phyloP scores from a whole-genome alignment of 352 stramenopile genomes.

The Elongisporangium prolatum region DNA sequence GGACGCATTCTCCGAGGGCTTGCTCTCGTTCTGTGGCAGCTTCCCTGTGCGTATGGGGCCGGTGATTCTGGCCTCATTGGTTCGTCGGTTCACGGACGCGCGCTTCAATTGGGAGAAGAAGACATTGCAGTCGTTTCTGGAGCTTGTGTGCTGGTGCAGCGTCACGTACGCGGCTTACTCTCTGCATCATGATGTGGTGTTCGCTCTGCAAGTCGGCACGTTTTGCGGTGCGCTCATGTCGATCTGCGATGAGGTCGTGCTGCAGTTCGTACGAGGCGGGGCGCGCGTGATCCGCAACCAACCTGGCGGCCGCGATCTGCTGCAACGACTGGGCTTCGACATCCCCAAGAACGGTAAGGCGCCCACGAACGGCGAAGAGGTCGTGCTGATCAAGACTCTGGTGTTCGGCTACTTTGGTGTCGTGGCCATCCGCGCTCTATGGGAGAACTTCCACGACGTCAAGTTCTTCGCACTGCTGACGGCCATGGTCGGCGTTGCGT shows the following conservation, averaged over 20 bases:
- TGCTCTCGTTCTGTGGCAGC: slow-evolving; percentile 59
- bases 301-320: slow-evolving; percentile 42
- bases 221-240: slow-evolving; percentile 80
- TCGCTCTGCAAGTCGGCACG: slow-evolving; percentile 62
- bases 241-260: slow-evolving; percentile 69
- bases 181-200: slow-evolving; percentile 49
- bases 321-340: slow-evolving; percentile 65
- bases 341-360: slow-evolving; percentile 65
- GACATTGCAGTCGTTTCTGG: slow-evolving; percentile 81
- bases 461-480: slow-evolving; percentile 68
- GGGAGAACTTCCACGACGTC: slow-evolving; percentile 65
- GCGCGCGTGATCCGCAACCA: slow-evolving; percentile 72
- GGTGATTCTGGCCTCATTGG: slow-evolving; percentile 36
- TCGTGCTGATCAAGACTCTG: slow-evolving; percentile 73
- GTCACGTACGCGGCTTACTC: slow-evolving; percentile 63
- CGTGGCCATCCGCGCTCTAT: slow-evolving; percentile 53
- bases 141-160: slow-evolving; percentile 65
- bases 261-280: slow-evolving; percentile 59
- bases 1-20: slow-evolving; percentile 43
- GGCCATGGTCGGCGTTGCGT: slow-evolving; percentile 57
- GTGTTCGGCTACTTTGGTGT: slow-evolving; percentile 74
- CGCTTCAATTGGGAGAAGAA: slow-evolving; percentile 81
- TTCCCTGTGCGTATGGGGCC: slow-evolving; percentile 47
- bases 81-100: slow-evolving; percentile 65
- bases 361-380: slow-evolving; percentile 57